Conservation (phyloP, 2,329 filamentous ascomycete species). For the Paracamarosporium sp. region DNA sequence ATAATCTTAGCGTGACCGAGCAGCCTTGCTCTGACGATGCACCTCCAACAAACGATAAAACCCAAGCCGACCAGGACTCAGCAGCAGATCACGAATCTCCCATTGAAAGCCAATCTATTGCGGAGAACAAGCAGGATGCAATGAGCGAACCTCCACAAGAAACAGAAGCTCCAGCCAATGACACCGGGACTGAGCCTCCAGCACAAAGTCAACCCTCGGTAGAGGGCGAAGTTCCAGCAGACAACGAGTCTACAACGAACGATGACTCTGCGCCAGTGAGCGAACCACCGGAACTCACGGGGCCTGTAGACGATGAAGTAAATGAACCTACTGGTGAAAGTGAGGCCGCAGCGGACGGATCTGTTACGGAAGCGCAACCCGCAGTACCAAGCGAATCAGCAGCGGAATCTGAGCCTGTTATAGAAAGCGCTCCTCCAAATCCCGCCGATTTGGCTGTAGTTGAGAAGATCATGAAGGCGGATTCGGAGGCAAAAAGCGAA, state of each 20-base stretch:
- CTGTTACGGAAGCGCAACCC: background rate
- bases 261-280: constrained; percentile 4
- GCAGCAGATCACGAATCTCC: background rate
- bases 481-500: background rate
- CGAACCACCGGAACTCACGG: background rate
- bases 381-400: background rate
- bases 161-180: background rate
- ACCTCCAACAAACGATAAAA: background rate
- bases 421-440: constrained; percentile 1
- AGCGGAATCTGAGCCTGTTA: background rate
- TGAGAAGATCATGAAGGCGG: background rate
- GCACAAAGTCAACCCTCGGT: background rate
- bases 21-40: constrained; percentile 2
- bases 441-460: background rate
- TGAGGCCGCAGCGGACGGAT: background rate
- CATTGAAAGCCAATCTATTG: background rate
- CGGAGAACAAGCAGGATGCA: constrained; percentile 1
- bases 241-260: background rate
- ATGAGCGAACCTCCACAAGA: constrained; percentile 1
- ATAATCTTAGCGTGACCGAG: constrained; percentile 1
- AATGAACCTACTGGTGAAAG: background rate
- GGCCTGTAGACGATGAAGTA: no score
- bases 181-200: background rate
- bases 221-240: background rate
- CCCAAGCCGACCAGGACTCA: background rate